Evolutionary conservation across 805 yeast species (phyloP).

Genomic region (Priceomyces carsonii): DNA sequence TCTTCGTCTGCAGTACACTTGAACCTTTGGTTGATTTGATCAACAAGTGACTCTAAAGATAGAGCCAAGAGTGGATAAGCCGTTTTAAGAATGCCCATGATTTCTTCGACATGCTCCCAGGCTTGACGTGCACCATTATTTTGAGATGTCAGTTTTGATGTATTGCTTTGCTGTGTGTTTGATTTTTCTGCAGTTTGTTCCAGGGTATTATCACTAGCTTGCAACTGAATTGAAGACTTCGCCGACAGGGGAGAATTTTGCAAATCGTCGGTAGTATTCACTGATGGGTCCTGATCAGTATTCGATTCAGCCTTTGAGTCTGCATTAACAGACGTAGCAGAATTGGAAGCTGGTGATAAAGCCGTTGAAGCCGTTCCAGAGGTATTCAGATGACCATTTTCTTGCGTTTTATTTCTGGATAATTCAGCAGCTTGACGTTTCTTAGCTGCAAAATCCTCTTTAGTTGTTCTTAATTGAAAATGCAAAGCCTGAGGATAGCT

Average conservation of each 20-base stretch:
- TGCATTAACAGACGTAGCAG: slow-evolving; percentile 6
- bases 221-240: background rate
- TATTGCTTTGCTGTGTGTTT: slow-evolving; percentile 7
- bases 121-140: slow-evolving; percentile 59
- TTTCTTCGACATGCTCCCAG: slow-evolving; percentile 90
- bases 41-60: slow-evolving; percentile 91
- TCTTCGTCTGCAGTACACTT: slow-evolving; percentile 95
- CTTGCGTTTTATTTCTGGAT: slow-evolving; percentile 16
- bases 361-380: slow-evolving; percentile 1
- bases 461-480: slow-evolving; percentile 91
- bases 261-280: background rate
- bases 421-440: slow-evolving; percentile 66
- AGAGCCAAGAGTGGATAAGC: slow-evolving; percentile 93
- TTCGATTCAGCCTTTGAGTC: slow-evolving; percentile 3
- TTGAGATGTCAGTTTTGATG: too few species aligned
- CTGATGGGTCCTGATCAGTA: background rate
- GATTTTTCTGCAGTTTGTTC: slow-evolving; percentile 7
- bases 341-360: background rate
- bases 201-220: background rate
- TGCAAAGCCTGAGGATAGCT: slow-evolving; percentile 97
- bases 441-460: slow-evolving; percentile 86
- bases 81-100: slow-evolving; percentile 92
- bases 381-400: slow-evolving; percentile 1
- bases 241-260: background rate
- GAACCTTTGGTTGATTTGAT: slow-evolving; percentile 91